Evolutionary conservation across 352 stramenopile genomes (phyloP).

Genomic region (Globisporangium nodosum): DNA sequence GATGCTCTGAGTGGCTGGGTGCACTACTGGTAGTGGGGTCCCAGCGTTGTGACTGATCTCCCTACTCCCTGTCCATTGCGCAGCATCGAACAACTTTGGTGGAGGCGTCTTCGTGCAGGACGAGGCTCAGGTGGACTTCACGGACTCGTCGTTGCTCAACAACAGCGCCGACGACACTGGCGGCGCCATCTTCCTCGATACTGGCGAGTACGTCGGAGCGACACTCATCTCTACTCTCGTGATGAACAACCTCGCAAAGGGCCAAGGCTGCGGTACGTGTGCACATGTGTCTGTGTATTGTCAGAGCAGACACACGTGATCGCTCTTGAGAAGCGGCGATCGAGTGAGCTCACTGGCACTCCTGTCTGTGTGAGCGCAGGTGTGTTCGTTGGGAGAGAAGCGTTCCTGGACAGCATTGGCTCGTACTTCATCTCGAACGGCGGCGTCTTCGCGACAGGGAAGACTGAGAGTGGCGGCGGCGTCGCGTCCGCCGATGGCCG

Average conservation of each 20-base stretch:
- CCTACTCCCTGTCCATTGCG: neutral
- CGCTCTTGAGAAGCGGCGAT: neutral
- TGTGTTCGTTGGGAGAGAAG: conserved; percentile 48
- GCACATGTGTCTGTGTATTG: neutral
- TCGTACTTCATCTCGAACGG: conserved; percentile 34
- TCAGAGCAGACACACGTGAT: neutral
- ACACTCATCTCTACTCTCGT: conserved; percentile 24
- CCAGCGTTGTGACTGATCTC: neutral
- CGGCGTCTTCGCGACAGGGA: conserved; percentile 37
- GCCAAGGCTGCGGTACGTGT: conserved; percentile 37
- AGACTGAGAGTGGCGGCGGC: conserved; percentile 48
- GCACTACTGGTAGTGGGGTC: neutral
- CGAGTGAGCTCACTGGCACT: neutral
- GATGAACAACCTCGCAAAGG: conserved; percentile 32
- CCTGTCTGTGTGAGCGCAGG: conserved; percentile 11
- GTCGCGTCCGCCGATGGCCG: conserved; percentile 36
- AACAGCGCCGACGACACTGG: conserved; percentile 59
- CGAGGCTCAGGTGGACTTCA: conserved; percentile 14
- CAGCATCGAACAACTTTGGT: conserved; percentile 44
- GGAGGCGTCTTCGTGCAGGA: conserved; percentile 47
- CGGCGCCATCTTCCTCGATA: conserved; percentile 51
- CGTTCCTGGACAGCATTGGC: conserved; percentile 16
- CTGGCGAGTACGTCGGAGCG: conserved; percentile 30
- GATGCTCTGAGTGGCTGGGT: neutral
- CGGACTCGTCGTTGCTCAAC: conserved; percentile 22